These are phyloP conservation scores for Aspergillus niger DNA, from an alignment of 2,329 filamentous ascomycete species.

Conservation along the genomic window DNA sequence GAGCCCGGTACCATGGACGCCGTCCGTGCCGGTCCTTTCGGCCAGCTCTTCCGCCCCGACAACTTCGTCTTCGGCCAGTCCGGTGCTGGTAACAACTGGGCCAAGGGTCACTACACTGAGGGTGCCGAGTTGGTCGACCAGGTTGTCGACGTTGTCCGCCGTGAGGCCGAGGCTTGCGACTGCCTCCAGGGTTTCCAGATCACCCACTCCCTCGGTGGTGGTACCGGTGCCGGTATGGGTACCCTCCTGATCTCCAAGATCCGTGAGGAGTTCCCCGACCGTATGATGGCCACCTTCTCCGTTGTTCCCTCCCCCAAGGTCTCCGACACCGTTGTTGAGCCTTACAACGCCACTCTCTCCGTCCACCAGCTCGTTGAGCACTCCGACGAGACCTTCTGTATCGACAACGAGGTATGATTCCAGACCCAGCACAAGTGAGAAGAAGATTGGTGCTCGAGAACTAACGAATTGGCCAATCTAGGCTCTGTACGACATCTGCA, in stretches of 20 bases:
- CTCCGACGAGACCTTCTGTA: slow-evolving; percentile 99
- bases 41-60: slow-evolving; percentile 98
- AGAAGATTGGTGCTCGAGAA: slow-evolving; percentile 4
- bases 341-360: slow-evolving; percentile 99
- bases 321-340: slow-evolving; percentile 98
- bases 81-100: slow-evolving; percentile 99
- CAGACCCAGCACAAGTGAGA: neutral
- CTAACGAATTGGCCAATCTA: slow-evolving; percentile 25
- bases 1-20: slow-evolving; percentile 99
- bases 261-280: slow-evolving; percentile 99
- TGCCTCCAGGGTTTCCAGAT: slow-evolving; percentile 99
- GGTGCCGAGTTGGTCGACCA: slow-evolving; percentile 98
- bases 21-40: slow-evolving; percentile 96
- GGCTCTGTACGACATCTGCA: slow-evolving; percentile 99
- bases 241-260: slow-evolving; percentile 99
- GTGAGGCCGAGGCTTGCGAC: slow-evolving; percentile 98
- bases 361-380: slow-evolving; percentile 99
- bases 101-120: slow-evolving; percentile 99
- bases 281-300: slow-evolving; percentile 99
- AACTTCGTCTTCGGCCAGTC: slow-evolving; percentile 99
- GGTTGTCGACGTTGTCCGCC: slow-evolving; percentile 96
- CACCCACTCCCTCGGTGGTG: slow-evolving; percentile 99
- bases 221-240: slow-evolving; percentile 99
- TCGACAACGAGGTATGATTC: slow-evolving; percentile 82
- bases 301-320: slow-evolving; percentile 99